Evolutionary conservation across 169 alveolate species (phyloP).

Genomic region (Plasmodium chabaudi): DNA sequence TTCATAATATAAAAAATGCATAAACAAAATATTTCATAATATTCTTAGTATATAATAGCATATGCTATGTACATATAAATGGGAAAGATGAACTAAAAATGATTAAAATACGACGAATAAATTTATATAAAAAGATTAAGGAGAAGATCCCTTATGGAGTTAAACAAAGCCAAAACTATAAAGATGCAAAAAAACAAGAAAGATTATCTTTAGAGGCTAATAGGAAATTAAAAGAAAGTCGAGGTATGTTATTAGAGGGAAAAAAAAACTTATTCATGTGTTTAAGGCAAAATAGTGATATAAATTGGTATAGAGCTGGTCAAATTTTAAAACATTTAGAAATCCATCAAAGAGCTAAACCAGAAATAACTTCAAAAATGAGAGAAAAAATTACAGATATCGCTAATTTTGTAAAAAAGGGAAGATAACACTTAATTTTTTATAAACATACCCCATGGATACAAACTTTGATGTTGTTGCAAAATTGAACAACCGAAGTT

Average conservation of each 20-base stretch:
- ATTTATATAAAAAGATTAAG: constrained; percentile 34
- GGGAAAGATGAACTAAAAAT: too few relatives aligned
- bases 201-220: constrained; percentile 81
- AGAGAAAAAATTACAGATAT: constrained; percentile 79
- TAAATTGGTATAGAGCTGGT: constrained; percentile 84
- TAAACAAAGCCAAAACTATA: constrained; percentile 81
- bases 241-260: constrained; percentile 85
- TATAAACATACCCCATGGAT: neutral
- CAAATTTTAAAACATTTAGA: constrained; percentile 85
- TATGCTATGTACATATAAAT: too few relatives aligned
- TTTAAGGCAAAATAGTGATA: constrained; percentile 82
- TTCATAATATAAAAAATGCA: too few relatives aligned
- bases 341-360: constrained; percentile 82
- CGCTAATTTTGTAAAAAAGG: constrained; percentile 79
- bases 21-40: too few relatives aligned
- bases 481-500: too few relatives aligned
- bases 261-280: constrained; percentile 82
- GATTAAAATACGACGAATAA: constrained; percentile 1
- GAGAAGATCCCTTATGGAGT: constrained; percentile 74
- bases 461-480: too few relatives aligned
- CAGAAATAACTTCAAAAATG: constrained; percentile 73
- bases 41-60: too few relatives aligned
- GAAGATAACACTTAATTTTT: constrained; percentile 6
- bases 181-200: constrained; percentile 83
- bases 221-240: constrained; percentile 80